Evolutionary conservation across 1,284 basidiomycete genomes (phyloP), one percentile per base, ranked within the genome.

Genomic region (Tylopilus sp.): DNA sequence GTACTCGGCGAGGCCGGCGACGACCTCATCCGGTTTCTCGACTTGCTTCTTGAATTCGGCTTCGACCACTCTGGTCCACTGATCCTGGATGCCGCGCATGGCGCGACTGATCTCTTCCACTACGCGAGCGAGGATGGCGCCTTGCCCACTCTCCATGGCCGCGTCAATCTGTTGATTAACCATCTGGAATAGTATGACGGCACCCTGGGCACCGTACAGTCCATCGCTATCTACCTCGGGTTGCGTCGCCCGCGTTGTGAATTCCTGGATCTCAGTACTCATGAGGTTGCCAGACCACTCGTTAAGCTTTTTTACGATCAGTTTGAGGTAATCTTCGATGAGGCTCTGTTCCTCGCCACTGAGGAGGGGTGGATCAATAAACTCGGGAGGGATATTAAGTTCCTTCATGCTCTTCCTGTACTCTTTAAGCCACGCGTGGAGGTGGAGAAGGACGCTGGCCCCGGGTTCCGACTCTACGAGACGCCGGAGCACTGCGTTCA

Each of bases 91-190:
- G n/a, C 81, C 74, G 26, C 88, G 82, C 92, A 99, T 97, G 31
- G 95, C 89, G 30, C 90, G 85, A 57, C 88, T 88, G 43, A 84
- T 81, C 68, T 99, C 96, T 55, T 86, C 82, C 30, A 98, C 83
- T 46, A 97, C 94, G 15, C 91, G 86, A 21, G 92, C 85, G 39
- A 99, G 81, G 46, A 99, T 95, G 6, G 88, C 84, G 31, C 93
- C 94, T 67, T 99, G 96, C 10, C 92, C 92, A 55, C 94, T 97
- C 66, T 99, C 95, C 59, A 89, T 89, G 2, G 96, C 94, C 15
- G 95, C 79, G 63, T 99, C 97, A 55, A 95, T 79, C 67, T 98
- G 95, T 69, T 98, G 95, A 66, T 97, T 98, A 61, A 99, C 88
- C 87, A 97, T 96, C 71, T 97, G 90, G 78, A 98, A 99, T 57